Percentiles rank a stretch among this genome's conserved stretches.
Evolutionary conservation across 371 early-diverging fungal genomes (phyloP).

Genomic region (Apophysomyces variabilis): DNA sequence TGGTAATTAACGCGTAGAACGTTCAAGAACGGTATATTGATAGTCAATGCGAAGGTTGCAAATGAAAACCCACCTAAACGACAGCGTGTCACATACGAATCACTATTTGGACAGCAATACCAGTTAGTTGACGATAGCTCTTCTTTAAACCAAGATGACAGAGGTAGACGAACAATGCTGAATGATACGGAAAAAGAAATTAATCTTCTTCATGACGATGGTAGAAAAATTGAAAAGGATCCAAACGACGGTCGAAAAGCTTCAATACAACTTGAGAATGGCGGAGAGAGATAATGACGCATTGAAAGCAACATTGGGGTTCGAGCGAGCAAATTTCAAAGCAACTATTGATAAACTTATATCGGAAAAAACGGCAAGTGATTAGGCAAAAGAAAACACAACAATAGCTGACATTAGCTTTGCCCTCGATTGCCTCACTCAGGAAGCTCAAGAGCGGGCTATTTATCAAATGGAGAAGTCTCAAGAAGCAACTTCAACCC

Average conservation of each 20-base stretch:
- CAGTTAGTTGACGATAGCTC: background rate
- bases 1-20: conserved; percentile 1
- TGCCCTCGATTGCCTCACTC: background rate
- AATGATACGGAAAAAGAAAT: background rate
- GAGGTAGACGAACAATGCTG: background rate
- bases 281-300: conserved; percentile 4
- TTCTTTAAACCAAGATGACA: background rate
- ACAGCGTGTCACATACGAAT: conserved; percentile 5
- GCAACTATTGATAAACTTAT: conserved; percentile 6
- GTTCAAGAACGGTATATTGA: background rate
- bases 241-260: background rate
- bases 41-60: background rate
- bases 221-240: conserved; percentile 1
- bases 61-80: background rate
- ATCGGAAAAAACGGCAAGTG: conserved; percentile 16
- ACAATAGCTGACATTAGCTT: background rate
- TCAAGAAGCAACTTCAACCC: conserved; percentile 15
- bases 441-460: conserved; percentile 27
- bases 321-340: conserved; percentile 14
- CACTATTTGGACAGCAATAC: background rate
- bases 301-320: conserved; percentile 1
- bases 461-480: conserved; percentile 21
- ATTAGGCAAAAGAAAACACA: background rate
- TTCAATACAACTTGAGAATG: background rate
- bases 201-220: background rate